Evolutionary conservation across 2,329 filamentous ascomycete genomes (phyloP).

Genomic region (Dothidotthia symphoricarpi): DNA sequence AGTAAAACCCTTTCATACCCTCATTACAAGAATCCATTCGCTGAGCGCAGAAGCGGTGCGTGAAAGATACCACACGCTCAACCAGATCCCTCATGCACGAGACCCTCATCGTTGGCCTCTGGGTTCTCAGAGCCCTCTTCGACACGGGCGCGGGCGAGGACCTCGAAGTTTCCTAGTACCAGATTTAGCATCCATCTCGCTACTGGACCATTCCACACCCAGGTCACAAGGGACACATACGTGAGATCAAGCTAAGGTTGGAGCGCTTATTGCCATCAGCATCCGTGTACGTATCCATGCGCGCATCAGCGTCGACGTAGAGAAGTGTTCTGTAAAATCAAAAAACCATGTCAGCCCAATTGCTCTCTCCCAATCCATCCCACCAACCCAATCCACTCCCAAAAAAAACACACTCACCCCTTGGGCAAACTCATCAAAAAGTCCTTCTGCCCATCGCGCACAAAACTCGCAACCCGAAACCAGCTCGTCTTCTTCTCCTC

Average conservation of each 20-base stretch:
- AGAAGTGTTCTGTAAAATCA: conserved; percentile 72
- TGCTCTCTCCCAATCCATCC: neutral
- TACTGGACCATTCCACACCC: neutral
- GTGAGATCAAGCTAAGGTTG: conserved; percentile 70
- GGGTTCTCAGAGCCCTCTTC: conserved; percentile 14
- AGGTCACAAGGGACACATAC: conserved; percentile 53
- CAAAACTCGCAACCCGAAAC: conserved; percentile 78
- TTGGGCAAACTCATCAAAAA: conserved; percentile 73
- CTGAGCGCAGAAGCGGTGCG: too few relatives aligned
- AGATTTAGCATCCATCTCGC: conserved; percentile 1
- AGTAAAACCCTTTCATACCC: too few relatives aligned
- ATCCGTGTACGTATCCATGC: conserved; percentile 62
- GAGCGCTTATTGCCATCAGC: conserved; percentile 65
- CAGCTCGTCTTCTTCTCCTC: conserved; percentile 79
- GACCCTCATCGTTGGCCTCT: conserved; percentile 35
- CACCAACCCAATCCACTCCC: neutral
- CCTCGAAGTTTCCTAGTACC: conserved; percentile 35
- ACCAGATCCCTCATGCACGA: conserved; percentile 30
- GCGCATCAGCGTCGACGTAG: conserved; percentile 79
- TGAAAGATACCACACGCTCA: conserved; percentile 8
- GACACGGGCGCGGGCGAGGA: conserved; percentile 28
- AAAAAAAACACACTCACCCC: conserved; percentile 61
- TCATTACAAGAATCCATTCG: too few relatives aligned
- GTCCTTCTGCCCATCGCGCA: conserved; percentile 68
- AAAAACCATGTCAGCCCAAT: conserved; percentile 2